Evolutionary conservation across 768 basidiomycete genomes (phyloP).

Genomic region (Exsudoporus frostii): DNA sequence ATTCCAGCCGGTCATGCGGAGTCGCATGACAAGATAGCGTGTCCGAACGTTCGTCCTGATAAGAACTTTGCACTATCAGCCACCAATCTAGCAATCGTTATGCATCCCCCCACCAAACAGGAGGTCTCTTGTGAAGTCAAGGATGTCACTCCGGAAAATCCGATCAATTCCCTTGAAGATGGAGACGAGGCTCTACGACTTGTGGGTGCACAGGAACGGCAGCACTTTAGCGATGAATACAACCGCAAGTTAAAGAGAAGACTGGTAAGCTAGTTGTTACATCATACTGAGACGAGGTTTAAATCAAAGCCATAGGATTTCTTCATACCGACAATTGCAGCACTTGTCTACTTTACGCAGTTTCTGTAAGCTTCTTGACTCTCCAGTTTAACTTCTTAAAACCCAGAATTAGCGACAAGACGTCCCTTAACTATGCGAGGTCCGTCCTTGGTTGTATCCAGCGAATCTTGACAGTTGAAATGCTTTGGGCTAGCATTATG

Average conservation of each 20-base stretch:
- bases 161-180: not conserved
- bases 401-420: conserved; percentile 33
- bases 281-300: not conserved
- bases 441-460: conserved; percentile 1
- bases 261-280: conserved; percentile 42
- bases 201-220: conserved; percentile 41
- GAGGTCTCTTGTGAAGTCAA: not conserved
- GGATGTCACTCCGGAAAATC: not conserved
- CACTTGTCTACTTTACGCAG: conserved; percentile 41
- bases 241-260: conserved; percentile 50
- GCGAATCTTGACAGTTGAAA: not conserved
- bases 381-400: not conserved
- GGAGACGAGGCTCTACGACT: conserved; percentile 55
- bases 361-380: conserved; percentile 25
- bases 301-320: conserved; percentile 25
- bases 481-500: conserved; percentile 30
- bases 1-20: not conserved
- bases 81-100: not conserved
- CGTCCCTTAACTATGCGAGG: conserved; percentile 41
- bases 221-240: conserved; percentile 57
- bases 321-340: conserved; percentile 38
- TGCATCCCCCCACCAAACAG: not conserved
- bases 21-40: not conserved
- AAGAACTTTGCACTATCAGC: not conserved
- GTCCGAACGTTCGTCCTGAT: not conserved